These are phyloP conservation scores for Thermothelomyces thermophilus DNA, from an alignment of 2,329 filamentous ascomycete species.

Conservation along the genomic window DNA sequence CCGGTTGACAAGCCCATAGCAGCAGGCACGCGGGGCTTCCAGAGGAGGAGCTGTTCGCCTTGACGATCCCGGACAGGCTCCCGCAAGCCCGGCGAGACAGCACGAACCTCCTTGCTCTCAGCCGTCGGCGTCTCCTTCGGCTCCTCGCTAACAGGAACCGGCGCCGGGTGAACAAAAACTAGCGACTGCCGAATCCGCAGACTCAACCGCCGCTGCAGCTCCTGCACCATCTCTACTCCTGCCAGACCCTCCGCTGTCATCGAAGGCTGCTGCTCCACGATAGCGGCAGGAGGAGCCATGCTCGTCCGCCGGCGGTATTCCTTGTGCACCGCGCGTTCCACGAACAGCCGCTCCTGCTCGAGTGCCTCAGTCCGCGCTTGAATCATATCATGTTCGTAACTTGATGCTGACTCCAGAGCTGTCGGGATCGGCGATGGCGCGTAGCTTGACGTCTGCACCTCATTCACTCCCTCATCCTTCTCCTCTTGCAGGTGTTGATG, in stretches of 20 bases:
- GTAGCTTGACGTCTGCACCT: conserved; percentile 2
- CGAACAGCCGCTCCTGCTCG: conserved; percentile 29
- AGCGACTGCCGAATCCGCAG: conserved; percentile 18
- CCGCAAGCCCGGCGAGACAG: neutral
- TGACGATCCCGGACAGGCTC: neutral
- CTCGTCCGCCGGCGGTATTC: conserved; percentile 18
- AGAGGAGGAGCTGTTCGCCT: neutral
- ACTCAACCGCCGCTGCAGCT: conserved; percentile 18
- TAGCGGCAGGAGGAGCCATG: neutral
- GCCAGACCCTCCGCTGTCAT: neutral
- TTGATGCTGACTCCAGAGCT: neutral
- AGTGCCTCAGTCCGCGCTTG: conserved; percentile 30
- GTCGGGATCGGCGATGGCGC: neutral
- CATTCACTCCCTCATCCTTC: neutral
- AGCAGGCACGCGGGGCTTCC: neutral
- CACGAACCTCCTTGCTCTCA: neutral
- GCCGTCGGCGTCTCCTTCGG: neutral
- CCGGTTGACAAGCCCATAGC: neutral
- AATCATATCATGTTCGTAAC: conserved; percentile 13
- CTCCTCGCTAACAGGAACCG: neutral
- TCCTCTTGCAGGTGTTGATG: no score
- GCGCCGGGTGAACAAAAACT: conserved; percentile 1
- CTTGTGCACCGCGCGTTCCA: conserved; percentile 22
- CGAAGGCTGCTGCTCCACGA: no score
- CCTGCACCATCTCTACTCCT: conserved; percentile 13